Evolutionary conservation across 192 early-diverging fungal genomes (phyloP).

Genomic region (Pilaira anomala): DNA sequence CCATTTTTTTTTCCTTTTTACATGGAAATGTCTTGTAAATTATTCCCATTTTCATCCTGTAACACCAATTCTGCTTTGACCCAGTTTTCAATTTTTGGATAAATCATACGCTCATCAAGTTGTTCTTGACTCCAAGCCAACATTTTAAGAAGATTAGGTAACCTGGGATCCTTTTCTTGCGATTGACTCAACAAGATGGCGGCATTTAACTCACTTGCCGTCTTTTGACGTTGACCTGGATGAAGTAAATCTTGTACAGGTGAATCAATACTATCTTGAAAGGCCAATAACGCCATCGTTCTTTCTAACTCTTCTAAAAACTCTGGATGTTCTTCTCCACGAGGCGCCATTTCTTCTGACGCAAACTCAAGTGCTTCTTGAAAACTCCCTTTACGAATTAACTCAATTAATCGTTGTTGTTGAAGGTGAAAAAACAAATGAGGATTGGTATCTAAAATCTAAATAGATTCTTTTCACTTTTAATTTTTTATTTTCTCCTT

Average conservation of each 20-base stretch:
- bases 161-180: slow-evolving; percentile 91
- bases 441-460: slow-evolving; percentile 94
- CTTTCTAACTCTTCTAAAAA: slow-evolving; percentile 92
- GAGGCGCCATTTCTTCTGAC: slow-evolving; percentile 95
- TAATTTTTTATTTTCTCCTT: not conserved
- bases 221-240: slow-evolving; percentile 85
- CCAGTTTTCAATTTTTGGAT: slow-evolving; percentile 85
- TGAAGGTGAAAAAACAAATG: slow-evolving; percentile 93
- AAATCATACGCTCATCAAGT: slow-evolving; percentile 79
- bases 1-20: not conserved
- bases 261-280: slow-evolving; percentile 67
- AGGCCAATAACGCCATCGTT: slow-evolving; percentile 96
- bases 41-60: slow-evolving; percentile 13
- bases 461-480: not conserved
- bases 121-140: slow-evolving; percentile 93
- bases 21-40: slow-evolving; percentile 2
- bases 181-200: slow-evolving; percentile 88
- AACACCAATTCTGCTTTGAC: slow-evolving; percentile 71
- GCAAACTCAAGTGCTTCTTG: slow-evolving; percentile 92
- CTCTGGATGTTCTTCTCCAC: slow-evolving; percentile 96
- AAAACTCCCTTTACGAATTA: slow-evolving; percentile 79
- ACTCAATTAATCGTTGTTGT: slow-evolving; percentile 95
- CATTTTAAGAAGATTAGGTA: slow-evolving; percentile 87
- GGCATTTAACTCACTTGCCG: slow-evolving; percentile 91
- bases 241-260: slow-evolving; percentile 88